These are phyloP conservation scores for Wickerhamomyces strasburgensis DNA, from an alignment of 805 yeast genomes.

Conservation along the genomic window DNA sequence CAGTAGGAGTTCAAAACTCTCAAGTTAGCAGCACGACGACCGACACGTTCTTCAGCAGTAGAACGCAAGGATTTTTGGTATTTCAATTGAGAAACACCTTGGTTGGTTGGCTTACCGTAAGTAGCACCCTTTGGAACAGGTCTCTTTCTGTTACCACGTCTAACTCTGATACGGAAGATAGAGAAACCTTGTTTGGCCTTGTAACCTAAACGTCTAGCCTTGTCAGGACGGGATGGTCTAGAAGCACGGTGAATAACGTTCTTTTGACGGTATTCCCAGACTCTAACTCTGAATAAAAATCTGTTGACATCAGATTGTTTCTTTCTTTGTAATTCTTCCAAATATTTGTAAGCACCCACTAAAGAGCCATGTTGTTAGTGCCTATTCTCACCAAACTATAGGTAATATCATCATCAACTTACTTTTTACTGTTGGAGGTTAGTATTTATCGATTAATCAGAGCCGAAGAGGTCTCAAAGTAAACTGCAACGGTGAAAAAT, in stretches of 20 bases:
- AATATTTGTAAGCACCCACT: constrained; percentile 99
- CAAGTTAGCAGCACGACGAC: constrained; percentile 97
- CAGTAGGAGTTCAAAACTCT: constrained; percentile 99
- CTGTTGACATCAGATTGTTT: constrained; percentile 99
- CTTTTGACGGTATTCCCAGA: constrained; percentile 99
- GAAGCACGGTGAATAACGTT: constrained; percentile 98
- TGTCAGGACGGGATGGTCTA: constrained; percentile 99
- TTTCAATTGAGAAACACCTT: constrained; percentile 98
- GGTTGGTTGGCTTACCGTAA: constrained; percentile 99
- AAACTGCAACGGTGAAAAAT: constrained; percentile 6
- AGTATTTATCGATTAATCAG: no score
- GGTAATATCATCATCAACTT: no score
- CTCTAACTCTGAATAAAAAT: constrained; percentile 98
- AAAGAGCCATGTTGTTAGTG: no score
- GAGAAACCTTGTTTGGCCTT: constrained; percentile 99
- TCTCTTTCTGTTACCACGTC: constrained; percentile 99
- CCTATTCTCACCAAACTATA: no score
- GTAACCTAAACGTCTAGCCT: constrained; percentile 99
- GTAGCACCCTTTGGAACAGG: constrained; percentile 99
- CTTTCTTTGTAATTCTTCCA: constrained; percentile 99
- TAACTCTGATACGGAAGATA: constrained; percentile 97
- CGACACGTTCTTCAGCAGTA: constrained; percentile 99
- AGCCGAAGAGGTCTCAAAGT: no score
- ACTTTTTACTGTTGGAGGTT: no score
- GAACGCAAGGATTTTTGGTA: constrained; percentile 98